A percentile compares a stretch with the other conserved stretches of the same genome.
These are phyloP conservation scores for Colletotrichum noveboracense DNA, from an alignment of 2,329 filamentous ascomycete species.

Conservation along the genomic window DNA sequence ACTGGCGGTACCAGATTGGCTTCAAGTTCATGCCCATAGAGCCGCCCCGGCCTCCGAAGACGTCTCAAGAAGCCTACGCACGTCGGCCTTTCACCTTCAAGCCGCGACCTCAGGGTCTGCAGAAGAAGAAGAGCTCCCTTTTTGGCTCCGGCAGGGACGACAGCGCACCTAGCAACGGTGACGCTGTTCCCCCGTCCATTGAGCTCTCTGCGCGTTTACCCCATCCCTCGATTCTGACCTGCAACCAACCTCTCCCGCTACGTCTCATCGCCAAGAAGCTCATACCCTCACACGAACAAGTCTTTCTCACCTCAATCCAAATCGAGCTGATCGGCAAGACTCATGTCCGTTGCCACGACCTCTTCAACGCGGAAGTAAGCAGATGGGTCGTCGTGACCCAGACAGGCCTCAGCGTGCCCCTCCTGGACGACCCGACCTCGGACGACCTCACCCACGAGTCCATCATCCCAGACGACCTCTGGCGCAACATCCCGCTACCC, in stretches of 20 bases:
- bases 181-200: constrained; percentile 65
- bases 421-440: constrained; percentile 61
- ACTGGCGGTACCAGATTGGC: constrained; percentile 71
- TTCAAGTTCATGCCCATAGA: constrained; percentile 95
- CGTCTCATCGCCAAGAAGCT: constrained; percentile 81
- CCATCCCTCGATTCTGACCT: constrained; percentile 86
- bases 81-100: constrained; percentile 69
- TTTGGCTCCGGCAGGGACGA: constrained; percentile 50
- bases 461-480: constrained; percentile 72
- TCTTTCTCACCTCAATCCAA: constrained; percentile 81
- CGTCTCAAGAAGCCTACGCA: constrained; percentile 83
- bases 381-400: constrained; percentile 79
- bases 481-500: constrained; percentile 75
- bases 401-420: constrained; percentile 72
- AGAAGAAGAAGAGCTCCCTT: constrained; percentile 62
- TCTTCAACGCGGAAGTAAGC: constrained; percentile 71
- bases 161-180: constrained; percentile 22
- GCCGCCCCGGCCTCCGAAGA: constrained; percentile 72
- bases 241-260: constrained; percentile 84
- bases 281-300: constrained; percentile 68
- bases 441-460: constrained; percentile 69
- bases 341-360: constrained; percentile 77
- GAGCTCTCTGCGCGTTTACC: constrained; percentile 82
- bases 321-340: constrained; percentile 84
- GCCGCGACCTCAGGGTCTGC: constrained; percentile 37